Base-by-base conservation (phyloP, 768 basidiomycete species). In the Russula emetica region DNA sequence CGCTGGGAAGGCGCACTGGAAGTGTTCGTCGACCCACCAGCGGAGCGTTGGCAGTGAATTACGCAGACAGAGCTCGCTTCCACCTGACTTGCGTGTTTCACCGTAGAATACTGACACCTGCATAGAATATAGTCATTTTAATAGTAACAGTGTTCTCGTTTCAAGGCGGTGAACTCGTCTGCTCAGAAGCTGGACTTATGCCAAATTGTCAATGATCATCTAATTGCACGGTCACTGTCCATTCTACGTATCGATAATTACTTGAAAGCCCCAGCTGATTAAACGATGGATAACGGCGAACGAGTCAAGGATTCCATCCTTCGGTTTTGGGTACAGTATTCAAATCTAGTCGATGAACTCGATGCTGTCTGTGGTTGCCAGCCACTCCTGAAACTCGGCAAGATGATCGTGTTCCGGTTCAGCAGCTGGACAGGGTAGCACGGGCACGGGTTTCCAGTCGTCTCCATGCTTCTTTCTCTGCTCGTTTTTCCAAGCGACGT, bases 1-100 rank as follows among this genome's bases (percentile, higher is more conserved):
- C 78, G 87, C 63, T 89, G 91, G 69, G 76, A 78, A 58, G 78
- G 79, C 51, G 78, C 80, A 22, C 70, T 95, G 61, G 79, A 76
- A 53, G 80, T 93, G 7, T 92, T 88, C 70, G 78, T 77, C 22
- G 76, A 81, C 68, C 78, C 79, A 52, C 72, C 44, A 61, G 67
- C 22, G 49, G 59, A 49, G 13, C 52, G n/a, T 24, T 44, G 59
- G 50, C 13, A 61, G 24, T 52, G 53, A 58, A 56, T n/a, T 51
- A 18, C 40, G 16, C 40, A 44, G 52, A 58, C 24, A 22, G 50
- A 28, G 36, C 26, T 9, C 18, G 20, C 38, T 28, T 54, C 32
- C 22, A 30, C 51, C 28, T 53, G 24, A 20, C 26, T 26, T 40
- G 38, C 49, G 28, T 42, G 36, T 28, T 11, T 26, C 32, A 22